phyloP scores from a whole-genome alignment of 2,329 filamentous ascomycete genomes.

The Fusarium nygamai region DNA sequence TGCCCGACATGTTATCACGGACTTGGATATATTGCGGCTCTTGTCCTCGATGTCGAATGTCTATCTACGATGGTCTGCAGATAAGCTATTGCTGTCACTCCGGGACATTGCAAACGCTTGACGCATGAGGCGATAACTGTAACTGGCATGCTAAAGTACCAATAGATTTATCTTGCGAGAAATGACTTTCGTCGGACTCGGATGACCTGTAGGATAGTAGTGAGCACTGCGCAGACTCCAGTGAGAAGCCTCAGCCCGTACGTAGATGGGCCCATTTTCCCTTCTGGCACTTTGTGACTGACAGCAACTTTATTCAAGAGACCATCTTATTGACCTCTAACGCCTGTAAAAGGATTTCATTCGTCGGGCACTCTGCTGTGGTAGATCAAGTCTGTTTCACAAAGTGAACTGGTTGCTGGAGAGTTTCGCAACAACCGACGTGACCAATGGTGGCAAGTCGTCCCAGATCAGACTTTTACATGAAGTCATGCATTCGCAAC shows the following conservation, averaged over 20 bases:
- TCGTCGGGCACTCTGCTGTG: rapidly evolving
- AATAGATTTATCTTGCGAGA: too few species aligned
- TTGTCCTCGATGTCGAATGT: not conserved
- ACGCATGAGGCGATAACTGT: not conserved
- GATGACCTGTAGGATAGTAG: not conserved
- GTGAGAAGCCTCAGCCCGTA: not conserved
- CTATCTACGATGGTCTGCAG: not conserved
- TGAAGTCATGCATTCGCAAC: too few species aligned
- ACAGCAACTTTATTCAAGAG: not conserved
- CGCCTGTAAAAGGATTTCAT: rapidly evolving
- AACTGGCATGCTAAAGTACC: not conserved
- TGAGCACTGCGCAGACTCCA: not conserved
- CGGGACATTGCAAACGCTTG: not conserved
- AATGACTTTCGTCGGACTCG: not conserved
- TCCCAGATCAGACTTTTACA: not conserved
- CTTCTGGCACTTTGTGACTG: too few species aligned
- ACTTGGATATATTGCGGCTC: not conserved
- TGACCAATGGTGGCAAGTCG: not conserved
- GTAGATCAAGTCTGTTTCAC: rapidly evolving
- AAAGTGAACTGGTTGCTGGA: not conserved
- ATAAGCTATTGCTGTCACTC: not conserved
- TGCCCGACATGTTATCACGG: not conserved
- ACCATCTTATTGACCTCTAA: not conserved
- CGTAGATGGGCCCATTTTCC: not conserved
- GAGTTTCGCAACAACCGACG: not conserved